Evolutionary conservation across 108 stramenopile species (phyloP), one percentile per base, ranked within the genome.

Genomic region (Nitzschia palea): DNA sequence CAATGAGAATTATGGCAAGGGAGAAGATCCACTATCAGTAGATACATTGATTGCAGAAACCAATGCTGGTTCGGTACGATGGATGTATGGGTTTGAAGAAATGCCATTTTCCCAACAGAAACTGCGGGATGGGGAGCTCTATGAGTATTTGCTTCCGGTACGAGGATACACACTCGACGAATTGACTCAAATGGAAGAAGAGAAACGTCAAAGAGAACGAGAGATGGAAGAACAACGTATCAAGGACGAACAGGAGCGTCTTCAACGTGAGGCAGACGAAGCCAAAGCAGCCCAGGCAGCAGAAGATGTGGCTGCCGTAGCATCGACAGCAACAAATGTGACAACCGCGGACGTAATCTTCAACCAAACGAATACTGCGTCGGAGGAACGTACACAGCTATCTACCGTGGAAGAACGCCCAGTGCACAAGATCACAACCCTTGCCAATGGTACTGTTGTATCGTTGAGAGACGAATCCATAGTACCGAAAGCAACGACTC

Each of bases 31-130:
- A n/a, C 57, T 95, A 33, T 79, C 79, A 22, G 87, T 95, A 47
- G 93, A 95, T 74, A 94, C 93, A 0, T 61, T 94, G 53, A 89
- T 95, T 57, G 93, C 93, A 28, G 93, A 95, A 70, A 86, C 93
- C 4, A 95, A 95, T 60, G 85, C 89, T 4, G 93, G 93, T 1
- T 84, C 81, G 6, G 76, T 89, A 3, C 73, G 93, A 63, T 91
- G 90, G 93, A 67, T 95, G 70, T 81, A 87, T 56, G 83, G 80
- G 34, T 87, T 95, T 62, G 84, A 84, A 43, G 73, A 89, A 71
- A 72, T 82, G 58, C 93, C 93, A 8, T 79, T 82, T 69, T 75
- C 75, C 28, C 69, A 64, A 2, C 81, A 89, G 43, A 44, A 67
- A 8, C 20, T 90, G 8, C 71, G 67, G 20, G 85, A 83, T 44